Evolutionary conservation across 2,329 filamentous ascomycete species (phyloP), one percentile per base, ranked within the genome.

Genomic region (Fusarium odoratissimum): DNA sequence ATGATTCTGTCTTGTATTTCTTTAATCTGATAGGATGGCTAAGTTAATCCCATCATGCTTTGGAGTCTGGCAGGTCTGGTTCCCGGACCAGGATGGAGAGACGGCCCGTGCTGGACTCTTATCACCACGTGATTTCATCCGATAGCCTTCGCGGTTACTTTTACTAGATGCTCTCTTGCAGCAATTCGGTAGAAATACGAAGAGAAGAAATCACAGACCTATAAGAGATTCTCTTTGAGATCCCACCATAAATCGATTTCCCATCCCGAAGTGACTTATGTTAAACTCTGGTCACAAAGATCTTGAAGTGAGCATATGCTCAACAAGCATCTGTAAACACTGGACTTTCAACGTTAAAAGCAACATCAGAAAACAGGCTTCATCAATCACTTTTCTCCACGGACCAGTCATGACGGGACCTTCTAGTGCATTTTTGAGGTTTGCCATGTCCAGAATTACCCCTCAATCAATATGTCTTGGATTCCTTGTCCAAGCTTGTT

Each of bases 401-500:
- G 3, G 21, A 17, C 16, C n/a, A 25, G 12, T 25, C n/a, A 44
- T 33, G 28, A 23, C 3, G 23, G 38, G n/a, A 11, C 23, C 42
- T 35, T n/a, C 1, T 25, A 19, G 40, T 21, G 30, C 11, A 16
- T 21, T 46, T 25, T 33, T 35, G 9, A 45, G 17, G 12, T 4
- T 35, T 57, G 19, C 54, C 30, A 48, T 57, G 30, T 23, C 11
- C 23, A 49, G 19, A 59, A 21, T 30, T 45, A 44, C 42, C 37
- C 60, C 63, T 44, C 48, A 44, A 16, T 59, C 19, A 40, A 25
- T 12, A 6, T 38, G 6, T 37, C 51, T 52, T 45, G 45, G 64
- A 52, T 41, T 42, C 46, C 54, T 59, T 37, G 40, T 38, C 42
- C 54, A 63, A 49, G 60, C 42, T 37, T 48, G 44, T 38, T 31